These are phyloP conservation scores for Boletus sensibilis DNA, from an alignment of 768 basidiomycete genomes.

Conservation along the genomic window DNA sequence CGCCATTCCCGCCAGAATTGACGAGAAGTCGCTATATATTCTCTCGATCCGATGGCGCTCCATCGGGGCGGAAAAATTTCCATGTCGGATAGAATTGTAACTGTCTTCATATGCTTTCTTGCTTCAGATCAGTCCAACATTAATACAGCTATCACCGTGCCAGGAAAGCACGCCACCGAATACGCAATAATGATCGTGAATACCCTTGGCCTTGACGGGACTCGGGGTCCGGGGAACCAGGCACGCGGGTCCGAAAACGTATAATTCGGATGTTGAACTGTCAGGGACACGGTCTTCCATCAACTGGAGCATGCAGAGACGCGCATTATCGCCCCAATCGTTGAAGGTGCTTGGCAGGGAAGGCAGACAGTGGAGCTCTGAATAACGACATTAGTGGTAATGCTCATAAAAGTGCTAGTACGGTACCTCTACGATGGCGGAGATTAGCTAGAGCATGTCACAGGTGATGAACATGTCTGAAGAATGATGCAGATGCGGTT, in stretches of 20 bases:
- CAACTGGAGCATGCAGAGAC: background rate
- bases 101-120: background rate
- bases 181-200: too few relatives aligned
- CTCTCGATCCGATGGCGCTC: background rate
- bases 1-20: slow-evolving; percentile 7
- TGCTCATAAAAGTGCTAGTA: background rate
- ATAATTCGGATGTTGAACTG: background rate
- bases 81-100: background rate
- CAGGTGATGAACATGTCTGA: too few relatives aligned
- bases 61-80: background rate
- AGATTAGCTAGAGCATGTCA: too few relatives aligned
- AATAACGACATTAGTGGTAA: background rate
- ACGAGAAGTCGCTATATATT: slow-evolving; percentile 1
- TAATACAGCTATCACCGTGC: background rate
- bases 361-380: background rate
- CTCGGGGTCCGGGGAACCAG: background rate
- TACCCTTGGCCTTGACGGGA: background rate
- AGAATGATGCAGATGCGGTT: background rate
- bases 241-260: background rate
- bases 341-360: background rate
- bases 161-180: too few relatives aligned
- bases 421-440: background rate
- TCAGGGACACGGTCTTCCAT: too few relatives aligned
- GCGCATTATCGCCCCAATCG: background rate
- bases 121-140: background rate